A percentile compares a stretch with the other conserved stretches of the same genome.
Conservation (phyloP, 2,329 filamentous ascomycete genomes). For the Colletotrichum sp. region DNA sequence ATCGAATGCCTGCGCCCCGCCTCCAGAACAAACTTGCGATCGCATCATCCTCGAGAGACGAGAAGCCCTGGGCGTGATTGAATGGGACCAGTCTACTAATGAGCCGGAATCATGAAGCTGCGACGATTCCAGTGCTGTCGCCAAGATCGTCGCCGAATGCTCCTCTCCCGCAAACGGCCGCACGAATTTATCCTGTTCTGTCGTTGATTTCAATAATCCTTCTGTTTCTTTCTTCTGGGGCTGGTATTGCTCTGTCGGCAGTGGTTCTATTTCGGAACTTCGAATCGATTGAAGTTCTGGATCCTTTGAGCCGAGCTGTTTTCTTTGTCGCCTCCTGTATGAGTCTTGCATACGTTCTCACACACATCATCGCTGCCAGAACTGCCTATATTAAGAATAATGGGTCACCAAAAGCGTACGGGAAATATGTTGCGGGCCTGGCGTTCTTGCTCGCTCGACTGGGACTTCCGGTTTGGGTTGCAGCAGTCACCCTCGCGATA, state of each 20-base stretch:
- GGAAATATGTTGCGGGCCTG: conserved; percentile 2
- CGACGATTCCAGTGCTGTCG: conserved; percentile 17
- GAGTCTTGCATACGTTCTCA: conserved; percentile 6
- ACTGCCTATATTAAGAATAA: neutral
- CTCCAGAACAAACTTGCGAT: neutral
- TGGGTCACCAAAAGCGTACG: neutral
- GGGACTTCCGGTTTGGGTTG: conserved; percentile 8
- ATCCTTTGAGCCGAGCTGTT: conserved; percentile 12
- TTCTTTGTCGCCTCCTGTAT: conserved; percentile 15
- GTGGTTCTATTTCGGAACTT: conserved; percentile 1
- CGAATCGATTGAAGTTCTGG: neutral
- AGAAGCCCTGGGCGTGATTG: neutral
- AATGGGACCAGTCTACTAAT: conserved; percentile 10
- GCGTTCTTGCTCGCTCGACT: conserved; percentile 4
- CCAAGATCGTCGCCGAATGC: neutral
- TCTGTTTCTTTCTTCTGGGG: neutral
- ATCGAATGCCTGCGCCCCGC: neutral
- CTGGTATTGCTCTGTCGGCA: conserved; percentile 8
- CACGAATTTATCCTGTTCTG: neutral
- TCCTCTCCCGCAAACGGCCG: neutral
- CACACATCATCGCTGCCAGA: neutral
- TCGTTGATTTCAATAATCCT: conserved; percentile 3
- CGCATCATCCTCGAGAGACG: neutral
- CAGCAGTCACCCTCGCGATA: conserved; percentile 7
- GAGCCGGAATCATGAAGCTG: conserved; percentile 5